Conservation (phyloP, 2,329 filamentous ascomycete species). For the Colletotrichum sublineola region DNA sequence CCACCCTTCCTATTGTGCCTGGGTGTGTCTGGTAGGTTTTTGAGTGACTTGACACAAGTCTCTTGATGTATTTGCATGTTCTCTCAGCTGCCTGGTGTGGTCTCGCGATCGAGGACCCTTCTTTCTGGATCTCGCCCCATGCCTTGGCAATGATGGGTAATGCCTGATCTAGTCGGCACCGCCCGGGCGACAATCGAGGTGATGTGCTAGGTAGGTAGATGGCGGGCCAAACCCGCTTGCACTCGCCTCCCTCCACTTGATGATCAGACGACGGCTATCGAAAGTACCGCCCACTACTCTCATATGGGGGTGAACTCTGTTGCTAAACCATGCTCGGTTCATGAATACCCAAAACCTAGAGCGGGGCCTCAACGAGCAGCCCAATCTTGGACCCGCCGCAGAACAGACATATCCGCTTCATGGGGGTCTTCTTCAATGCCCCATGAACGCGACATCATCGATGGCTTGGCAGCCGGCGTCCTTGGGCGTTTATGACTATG, state of each 20-base stretch:
- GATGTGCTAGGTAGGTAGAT: not conserved
- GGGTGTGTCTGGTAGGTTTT: slow-evolving; percentile 4
- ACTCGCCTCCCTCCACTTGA: not conserved
- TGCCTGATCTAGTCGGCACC: slow-evolving; percentile 15
- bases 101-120: not conserved
- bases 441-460: too few species aligned
- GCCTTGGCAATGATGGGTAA: slow-evolving; percentile 15
- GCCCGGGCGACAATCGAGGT: not conserved
- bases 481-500: not conserved
- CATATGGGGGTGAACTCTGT: not conserved
- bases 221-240: not conserved
- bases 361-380: not conserved
- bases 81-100: not conserved
- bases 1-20: not conserved
- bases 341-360: not conserved
- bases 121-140: not conserved
- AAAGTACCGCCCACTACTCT: slow-evolving; percentile 7
- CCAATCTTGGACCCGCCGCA: not conserved
- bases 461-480: not conserved
- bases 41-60: slow-evolving; percentile 29
- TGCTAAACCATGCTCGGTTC: not conserved
- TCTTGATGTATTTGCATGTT: slow-evolving; percentile 24
- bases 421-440: too few species aligned
- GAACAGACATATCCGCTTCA: not conserved
- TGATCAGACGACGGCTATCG: slow-evolving; percentile 21